Base-by-base conservation (phyloP, 2,329 filamentous ascomycete genomes). In the Fusarium sulawesiense region DNA sequence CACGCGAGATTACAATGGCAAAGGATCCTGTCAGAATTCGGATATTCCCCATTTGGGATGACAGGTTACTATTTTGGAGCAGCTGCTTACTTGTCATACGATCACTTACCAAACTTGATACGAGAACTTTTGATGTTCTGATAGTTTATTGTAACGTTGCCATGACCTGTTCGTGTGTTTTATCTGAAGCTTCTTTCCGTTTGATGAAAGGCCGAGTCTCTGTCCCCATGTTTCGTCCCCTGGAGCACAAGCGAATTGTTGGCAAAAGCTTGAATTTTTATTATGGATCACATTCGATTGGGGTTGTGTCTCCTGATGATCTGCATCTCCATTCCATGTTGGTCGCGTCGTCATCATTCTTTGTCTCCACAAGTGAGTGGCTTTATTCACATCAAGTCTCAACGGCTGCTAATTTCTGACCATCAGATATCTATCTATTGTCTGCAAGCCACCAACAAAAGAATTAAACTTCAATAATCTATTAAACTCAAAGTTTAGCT, bases 221-320 rank as follows among this genome's bases (percentile, higher is more conserved):
- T 37, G n/a, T 41, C 32, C 32, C 49, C 49, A 51, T 51, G 21
- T 51, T 51, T 51, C 49, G 32, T 27, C 18, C 49, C 49, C 32
- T 51, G 32, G 20, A 23, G 34, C 7, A 41, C 23, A 51, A 51
- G 49, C 49, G 49, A 51, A 51, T 41, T 51, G 32, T 51, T 51
- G 49, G 49, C 49, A 56, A 56, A 56, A 56, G 54, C 54, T 56
- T 56, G 54, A 49, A 49, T 49, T 18, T 40, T 49, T 56, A 37
- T 56, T 56, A 56, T 56, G 54, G 54, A 56, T 16, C 54, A 11
- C 12, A 32, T 30, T 29, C 29, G 11, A 29, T 29, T 29, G 29
- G 29, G 29, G 29, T 29, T 23, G 27, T 37, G 8, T 18, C 54
- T 56, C 54, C 54, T 56, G 54, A 40, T 56, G 54, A 56, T 56